Evolutionary conservation across 169 alveolate genomes (phyloP), one percentile per base, ranked within the genome.

Genomic region (Cryptosporidium baileyi): DNA sequence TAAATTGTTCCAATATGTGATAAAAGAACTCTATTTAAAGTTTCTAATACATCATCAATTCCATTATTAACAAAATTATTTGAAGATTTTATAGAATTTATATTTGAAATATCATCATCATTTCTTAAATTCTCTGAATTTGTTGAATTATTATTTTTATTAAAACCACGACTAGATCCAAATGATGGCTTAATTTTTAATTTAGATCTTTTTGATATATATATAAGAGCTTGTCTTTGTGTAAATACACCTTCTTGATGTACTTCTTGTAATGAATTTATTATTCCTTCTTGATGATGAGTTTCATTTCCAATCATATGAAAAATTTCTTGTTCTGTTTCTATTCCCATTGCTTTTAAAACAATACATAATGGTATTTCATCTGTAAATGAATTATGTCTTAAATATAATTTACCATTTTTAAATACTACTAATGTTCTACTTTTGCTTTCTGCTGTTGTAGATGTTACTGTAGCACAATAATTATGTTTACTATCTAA

Each of bases 311-410:
- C 98, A 57, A 98, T 95, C 93, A 97, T 85, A 90, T 97, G 97
- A 57, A 97, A 93, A 32, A 98, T 97, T 90, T 98, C 99, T 91
- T 97, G 99, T 89, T 98, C 99, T 45, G 97, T 93, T 79, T 96
- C 97, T 30, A 97, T 93, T 28, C 99, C 99, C 97, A 98, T 93
- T 2, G 99, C 99, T 89, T 97, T 97, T 52, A 98, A 94, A n/a
- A 97, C 92, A 44, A 98, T 96, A 88, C 97, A 93, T 60, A 97
- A 90, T 22, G 99, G 99, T 47, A 97, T 95, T 80, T 97, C 99
- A 79, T 97, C 99, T 51, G 93, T 89, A 57, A 97, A 97, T 19
- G 98, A 93, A 88, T 97, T 97, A 80, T 96, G 99, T 47, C 97
- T 94, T 59, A 98, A 91, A 81, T 95, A 98, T 54, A 97, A 89